Evolutionary conservation across 768 basidiomycete species (phyloP).

Genomic region (Boletus rubescentipes): DNA sequence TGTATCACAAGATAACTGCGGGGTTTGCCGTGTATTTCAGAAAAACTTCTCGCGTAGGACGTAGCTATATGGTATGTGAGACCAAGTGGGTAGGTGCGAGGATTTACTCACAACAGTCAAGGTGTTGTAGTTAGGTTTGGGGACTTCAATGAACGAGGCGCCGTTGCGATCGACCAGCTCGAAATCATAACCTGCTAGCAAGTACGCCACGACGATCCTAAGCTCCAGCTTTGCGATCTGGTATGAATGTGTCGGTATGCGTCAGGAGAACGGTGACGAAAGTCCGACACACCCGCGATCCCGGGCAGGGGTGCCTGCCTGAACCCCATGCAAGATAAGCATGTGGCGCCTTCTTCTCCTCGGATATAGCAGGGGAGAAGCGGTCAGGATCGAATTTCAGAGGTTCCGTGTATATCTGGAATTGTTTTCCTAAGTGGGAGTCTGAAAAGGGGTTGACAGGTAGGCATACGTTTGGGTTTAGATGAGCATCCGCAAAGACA

Average conservation of each 20-base stretch:
- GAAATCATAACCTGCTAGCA: background rate
- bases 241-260: background rate
- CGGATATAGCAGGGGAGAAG: background rate
- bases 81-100: background rate
- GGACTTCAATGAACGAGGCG: background rate
- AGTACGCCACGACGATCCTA: background rate
- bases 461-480: background rate
- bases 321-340: background rate
- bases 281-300: background rate
- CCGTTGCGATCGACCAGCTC: background rate
- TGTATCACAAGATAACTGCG: background rate
- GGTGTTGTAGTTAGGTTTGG: background rate
- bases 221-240: background rate
- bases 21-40: background rate
- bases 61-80: background rate
- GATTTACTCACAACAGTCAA: background rate
- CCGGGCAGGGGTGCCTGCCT: background rate
- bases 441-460: background rate
- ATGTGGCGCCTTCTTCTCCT: background rate
- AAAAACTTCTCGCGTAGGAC: background rate
- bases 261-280: background rate
- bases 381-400: background rate
- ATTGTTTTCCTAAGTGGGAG: background rate
- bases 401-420: background rate
- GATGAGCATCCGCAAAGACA: background rate